Percentiles rank a stretch among this genome's conserved stretches.
Conservation (phyloP, 768 basidiomycete species). For the Pholiota molesta region DNA sequence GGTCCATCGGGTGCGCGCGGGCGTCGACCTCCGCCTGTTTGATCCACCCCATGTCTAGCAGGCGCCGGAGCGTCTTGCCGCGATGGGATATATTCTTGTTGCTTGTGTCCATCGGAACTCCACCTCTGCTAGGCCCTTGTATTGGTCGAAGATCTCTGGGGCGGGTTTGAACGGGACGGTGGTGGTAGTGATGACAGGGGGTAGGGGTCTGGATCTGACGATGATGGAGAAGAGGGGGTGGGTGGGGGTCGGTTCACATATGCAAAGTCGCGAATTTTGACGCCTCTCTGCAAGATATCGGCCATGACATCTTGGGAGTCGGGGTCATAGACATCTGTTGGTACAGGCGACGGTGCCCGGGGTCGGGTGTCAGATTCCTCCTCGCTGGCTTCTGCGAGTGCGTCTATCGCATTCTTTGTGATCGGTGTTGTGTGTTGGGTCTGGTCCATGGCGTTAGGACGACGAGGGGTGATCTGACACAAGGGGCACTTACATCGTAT, state of each 20-base stretch:
- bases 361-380: background rate
- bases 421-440: too few relatives aligned
- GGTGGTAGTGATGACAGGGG: background rate
- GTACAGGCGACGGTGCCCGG: background rate
- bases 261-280: slow-evolving; percentile 48
- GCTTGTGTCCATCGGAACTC: slow-evolving; percentile 39
- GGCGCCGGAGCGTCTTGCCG: slow-evolving; percentile 37
- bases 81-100: slow-evolving; percentile 33
- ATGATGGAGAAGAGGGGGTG: slow-evolving; percentile 5
- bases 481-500: background rate
- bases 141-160: slow-evolving; percentile 43
- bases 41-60: slow-evolving; percentile 44
- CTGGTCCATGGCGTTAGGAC: background rate
- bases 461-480: background rate
- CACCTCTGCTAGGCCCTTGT: slow-evolving; percentile 38
- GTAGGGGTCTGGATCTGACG: slow-evolving; percentile 5
- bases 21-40: slow-evolving; percentile 32
- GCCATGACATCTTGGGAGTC: background rate
- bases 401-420: too few relatives aligned
- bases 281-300: background rate
- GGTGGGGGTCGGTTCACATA: slow-evolving; percentile 15
- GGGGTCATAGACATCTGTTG: background rate
- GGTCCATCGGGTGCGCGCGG: slow-evolving; percentile 36
- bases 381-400: background rate
- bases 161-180: slow-evolving; percentile 17